Percentiles rank a stretch among this genome's conserved stretches.
These are phyloP conservation scores for Pythium insidiosum DNA, from an alignment of 352 stramenopile genomes.

Conservation along the genomic window DNA sequence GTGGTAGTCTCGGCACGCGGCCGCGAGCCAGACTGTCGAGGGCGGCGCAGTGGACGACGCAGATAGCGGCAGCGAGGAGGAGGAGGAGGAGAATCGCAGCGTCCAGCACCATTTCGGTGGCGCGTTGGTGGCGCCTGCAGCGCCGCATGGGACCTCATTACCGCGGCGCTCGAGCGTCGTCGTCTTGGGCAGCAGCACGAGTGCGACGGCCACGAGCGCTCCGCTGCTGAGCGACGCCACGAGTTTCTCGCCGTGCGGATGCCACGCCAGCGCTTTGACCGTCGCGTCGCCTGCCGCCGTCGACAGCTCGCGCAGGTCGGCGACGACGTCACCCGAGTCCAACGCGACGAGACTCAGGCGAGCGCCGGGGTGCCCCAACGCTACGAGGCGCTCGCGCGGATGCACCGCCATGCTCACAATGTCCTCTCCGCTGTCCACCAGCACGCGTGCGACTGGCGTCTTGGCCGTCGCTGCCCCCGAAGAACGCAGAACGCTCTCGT, in stretches of 20 bases:
- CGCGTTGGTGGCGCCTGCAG: conserved; percentile 1
- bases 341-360: conserved; percentile 33
- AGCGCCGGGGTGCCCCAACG: conserved; percentile 26
- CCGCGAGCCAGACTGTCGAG: conserved; percentile 20
- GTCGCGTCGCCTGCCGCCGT: too few relatives aligned
- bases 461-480: background rate
- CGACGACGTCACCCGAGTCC: conserved; percentile 16
- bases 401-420: conserved; percentile 7
- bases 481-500: conserved; percentile 8
- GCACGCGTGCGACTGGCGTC: conserved; percentile 1
- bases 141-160: conserved; percentile 20
- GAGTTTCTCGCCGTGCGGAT: conserved; percentile 19
- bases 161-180: too few relatives aligned
- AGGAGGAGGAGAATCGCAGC: conserved; percentile 49
- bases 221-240: conserved; percentile 35
- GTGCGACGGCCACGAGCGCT: conserved; percentile 29
- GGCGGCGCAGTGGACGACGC: too few relatives aligned
- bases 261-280: conserved; percentile 35
- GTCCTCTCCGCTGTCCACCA: conserved; percentile 9
- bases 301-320: conserved; percentile 2
- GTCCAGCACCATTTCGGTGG: conserved; percentile 39
- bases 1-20: conserved; percentile 59
- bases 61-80: too few relatives aligned
- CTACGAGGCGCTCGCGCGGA: conserved; percentile 14
- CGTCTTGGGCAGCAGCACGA: too few relatives aligned